phyloP scores from a whole-genome alignment of 202 grass and related monocot genomes.

The Alloteropsis angusta region DNA sequence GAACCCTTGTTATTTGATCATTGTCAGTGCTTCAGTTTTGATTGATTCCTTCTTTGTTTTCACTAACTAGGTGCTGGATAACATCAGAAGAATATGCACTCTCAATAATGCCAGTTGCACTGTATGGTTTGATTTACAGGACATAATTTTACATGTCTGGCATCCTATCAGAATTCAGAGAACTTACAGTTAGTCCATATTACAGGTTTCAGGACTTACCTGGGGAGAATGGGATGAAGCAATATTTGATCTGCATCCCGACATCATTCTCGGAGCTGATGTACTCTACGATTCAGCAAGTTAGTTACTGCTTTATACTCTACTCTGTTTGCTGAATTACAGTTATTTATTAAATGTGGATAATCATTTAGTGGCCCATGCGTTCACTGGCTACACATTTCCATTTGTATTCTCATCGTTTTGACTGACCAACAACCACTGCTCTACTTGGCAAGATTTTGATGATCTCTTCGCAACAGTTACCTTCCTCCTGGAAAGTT shows the following conservation, averaged over 20 bases:
- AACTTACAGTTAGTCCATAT: neutral
- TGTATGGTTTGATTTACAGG: constrained; percentile 31
- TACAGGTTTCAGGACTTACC: constrained; percentile 69
- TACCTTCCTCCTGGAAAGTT: constrained; percentile 61
- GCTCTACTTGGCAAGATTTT: constrained; percentile 43
- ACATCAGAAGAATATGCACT: constrained; percentile 56
- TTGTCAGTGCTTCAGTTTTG: neutral
- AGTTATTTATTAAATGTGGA: neutral
- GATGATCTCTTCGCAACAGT: constrained; percentile 68
- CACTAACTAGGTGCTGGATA: constrained; percentile 54
- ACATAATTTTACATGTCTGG: neutral
- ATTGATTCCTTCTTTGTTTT: neutral
- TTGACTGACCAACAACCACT: neutral
- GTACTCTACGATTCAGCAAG: constrained; percentile 72
- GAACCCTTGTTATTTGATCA: neutral
- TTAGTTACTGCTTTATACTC: constrained; percentile 20
- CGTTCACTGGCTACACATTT: neutral
- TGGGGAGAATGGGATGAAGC: constrained; percentile 75
- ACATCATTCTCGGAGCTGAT: constrained; percentile 77
- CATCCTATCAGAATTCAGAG: neutral
- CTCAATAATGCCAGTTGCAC: constrained; percentile 51
- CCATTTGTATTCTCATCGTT: neutral
- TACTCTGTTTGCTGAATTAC: neutral
- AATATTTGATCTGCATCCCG: constrained; percentile 58
- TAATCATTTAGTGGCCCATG: neutral